Evolutionary conservation across 1,284 basidiomycete genomes (phyloP).

Genomic region (Ceratobasidium sp.): DNA sequence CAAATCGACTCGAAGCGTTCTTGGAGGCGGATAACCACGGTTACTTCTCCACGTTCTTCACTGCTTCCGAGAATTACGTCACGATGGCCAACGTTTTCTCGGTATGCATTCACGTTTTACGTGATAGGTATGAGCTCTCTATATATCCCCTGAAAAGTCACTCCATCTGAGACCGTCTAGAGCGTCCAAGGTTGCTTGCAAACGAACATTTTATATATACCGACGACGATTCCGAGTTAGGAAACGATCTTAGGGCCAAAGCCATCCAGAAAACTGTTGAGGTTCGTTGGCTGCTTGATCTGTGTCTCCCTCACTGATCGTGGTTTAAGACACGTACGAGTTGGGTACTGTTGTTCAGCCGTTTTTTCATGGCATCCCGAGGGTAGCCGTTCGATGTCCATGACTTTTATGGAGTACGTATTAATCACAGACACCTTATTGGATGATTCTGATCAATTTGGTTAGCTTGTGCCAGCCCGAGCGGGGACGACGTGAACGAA

Average conservation of each 20-base stretch:
- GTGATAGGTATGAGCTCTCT: constrained; percentile 76
- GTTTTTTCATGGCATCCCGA: constrained; percentile 85
- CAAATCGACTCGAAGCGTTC: neutral
- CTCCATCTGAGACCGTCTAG: constrained; percentile 61
- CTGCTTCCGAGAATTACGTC: constrained; percentile 50
- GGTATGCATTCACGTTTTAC: constrained; percentile 83
- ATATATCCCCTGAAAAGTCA: neutral
- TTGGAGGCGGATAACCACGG: constrained; percentile 55
- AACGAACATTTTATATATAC: constrained; percentile 91
- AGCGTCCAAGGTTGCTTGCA: constrained; percentile 86
- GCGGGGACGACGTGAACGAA: constrained; percentile 61
- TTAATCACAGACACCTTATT: neutral
- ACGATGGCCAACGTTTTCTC: constrained; percentile 44
- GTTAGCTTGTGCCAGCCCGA: constrained; percentile 68
- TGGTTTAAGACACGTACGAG: constrained; percentile 79
- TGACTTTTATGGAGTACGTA: constrained; percentile 86
- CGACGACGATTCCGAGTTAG: constrained; percentile 75
- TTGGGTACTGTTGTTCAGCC: constrained; percentile 88
- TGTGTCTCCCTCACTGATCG: neutral
- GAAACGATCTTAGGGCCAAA: constrained; percentile 62
- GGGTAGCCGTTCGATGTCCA: constrained; percentile 79
- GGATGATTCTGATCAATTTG: no score
- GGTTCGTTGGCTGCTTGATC: constrained; percentile 59
- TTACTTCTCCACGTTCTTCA: constrained; percentile 51
- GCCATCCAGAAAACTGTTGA: constrained; percentile 78